These are phyloP conservation scores for Microstegium vimineum DNA, from an alignment of 176 grass and related monocot species.

Conservation along the genomic window DNA sequence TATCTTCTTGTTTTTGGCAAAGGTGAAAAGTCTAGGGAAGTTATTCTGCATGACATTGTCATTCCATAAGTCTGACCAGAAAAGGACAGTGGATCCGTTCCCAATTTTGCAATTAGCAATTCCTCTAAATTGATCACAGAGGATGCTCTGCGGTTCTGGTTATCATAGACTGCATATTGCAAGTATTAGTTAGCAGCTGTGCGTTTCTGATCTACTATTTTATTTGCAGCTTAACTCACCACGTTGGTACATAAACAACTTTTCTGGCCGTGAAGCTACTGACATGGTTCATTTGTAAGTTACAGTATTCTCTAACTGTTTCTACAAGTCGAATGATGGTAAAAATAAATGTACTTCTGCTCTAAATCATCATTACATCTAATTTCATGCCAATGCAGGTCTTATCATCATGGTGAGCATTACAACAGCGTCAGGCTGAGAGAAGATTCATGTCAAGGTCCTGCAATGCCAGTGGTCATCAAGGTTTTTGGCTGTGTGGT, in stretches of 20 bases:
- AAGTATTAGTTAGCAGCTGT: neutral
- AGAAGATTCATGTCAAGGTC: constrained; percentile 89
- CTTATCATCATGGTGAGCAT: constrained; percentile 86
- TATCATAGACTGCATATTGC: neutral
- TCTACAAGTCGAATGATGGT: neutral
- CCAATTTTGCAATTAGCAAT: too few relatives aligned
- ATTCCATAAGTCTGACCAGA: too few relatives aligned
- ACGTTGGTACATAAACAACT: constrained; percentile 93
- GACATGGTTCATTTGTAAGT: constrained; percentile 98
- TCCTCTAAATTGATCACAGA: too few relatives aligned
- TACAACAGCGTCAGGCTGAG: constrained; percentile 83
- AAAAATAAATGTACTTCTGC: too few relatives aligned
- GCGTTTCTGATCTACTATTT: constrained; percentile 5
- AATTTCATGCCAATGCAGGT: constrained; percentile 44
- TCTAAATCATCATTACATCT: too few relatives aligned
- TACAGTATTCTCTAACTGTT: neutral
- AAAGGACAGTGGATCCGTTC: too few relatives aligned
- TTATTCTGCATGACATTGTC: too few relatives aligned
- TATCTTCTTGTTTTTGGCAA: too few relatives aligned
- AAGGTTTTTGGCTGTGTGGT: constrained; percentile 47
- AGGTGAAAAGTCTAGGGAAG: too few relatives aligned
- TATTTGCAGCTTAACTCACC: constrained; percentile 70
- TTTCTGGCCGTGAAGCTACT: constrained; percentile 53
- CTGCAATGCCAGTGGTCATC: constrained; percentile 75
- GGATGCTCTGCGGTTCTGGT: neutral